Base-by-base conservation (phyloP, 106 monocot species). In the Dioscorea dumetorum region DNA sequence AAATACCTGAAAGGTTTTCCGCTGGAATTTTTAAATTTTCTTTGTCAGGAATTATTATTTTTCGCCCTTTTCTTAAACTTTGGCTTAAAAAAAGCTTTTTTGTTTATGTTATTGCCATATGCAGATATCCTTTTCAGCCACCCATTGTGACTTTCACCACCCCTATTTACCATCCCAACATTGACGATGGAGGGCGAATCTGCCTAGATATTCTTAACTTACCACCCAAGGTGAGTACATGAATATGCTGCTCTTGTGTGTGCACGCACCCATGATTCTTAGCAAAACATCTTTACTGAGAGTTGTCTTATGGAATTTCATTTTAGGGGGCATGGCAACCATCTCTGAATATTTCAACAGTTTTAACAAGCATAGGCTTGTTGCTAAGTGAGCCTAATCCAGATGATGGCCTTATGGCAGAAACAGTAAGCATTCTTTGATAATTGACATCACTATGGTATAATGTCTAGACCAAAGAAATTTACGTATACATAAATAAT, bases 131-230 rank as follows among this genome's bases (percentile, higher is more conserved):
- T 76, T 95, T 95, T 66, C 91, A 91, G 22, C 91, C 95, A 22
- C 95, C 91, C 5, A 95, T 76, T 62, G 86, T 95, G 49, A 88
- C 88, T 24, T 95, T 95, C 79, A 59, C 77, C 13, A 95, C 95
- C 32, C 95, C 91, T 18, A 91, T 91, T 62, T 95, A 95, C 64
- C 95, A 95, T 84, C 95, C 95, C 9, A 95, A 95, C 72, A 95
- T 95, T 60, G 95, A 95, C 35, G 84, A 88, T 77, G 91, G 95
- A 68, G 95, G 95, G 4, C 88, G 91, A 8, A 88, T 95, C 73
- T 95, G 95, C 57, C 91, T 95, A 22, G 91, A 95, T 81, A 95
- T 95, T 76, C 91, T 95, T 22, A 95, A 95, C 74, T 76, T 95
- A 73, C 95, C 95, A 48, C 95, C 95, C 69, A 91, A 95, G 91